Conservation (phyloP, 257 asterid genomes). For the Ehretia macrophylla region DNA sequence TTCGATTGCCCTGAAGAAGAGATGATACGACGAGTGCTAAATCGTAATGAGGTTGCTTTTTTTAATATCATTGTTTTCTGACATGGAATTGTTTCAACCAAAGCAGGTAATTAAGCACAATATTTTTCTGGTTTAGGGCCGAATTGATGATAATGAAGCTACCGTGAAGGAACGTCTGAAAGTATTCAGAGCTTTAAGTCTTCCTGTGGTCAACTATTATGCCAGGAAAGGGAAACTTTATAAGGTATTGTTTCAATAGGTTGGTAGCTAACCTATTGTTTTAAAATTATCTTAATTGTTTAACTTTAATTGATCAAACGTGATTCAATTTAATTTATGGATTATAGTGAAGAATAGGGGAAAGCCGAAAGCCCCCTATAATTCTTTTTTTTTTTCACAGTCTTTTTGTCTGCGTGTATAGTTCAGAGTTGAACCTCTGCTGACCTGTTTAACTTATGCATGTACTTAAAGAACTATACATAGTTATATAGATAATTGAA, state of each 20-base stretch:
- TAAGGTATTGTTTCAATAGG: constrained; percentile 53
- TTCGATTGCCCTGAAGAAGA: constrained; percentile 90
- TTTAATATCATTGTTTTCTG: background rate
- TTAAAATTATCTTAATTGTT: background rate
- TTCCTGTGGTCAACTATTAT: constrained; percentile 85
- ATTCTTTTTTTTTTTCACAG: background rate
- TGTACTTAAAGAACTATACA: background rate
- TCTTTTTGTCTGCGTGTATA: background rate
- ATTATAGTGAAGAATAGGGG: too few relatives aligned
- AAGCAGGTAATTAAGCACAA: constrained; percentile 7
- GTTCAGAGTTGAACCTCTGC: background rate
- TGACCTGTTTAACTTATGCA: too few relatives aligned
- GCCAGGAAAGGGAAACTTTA: constrained; percentile 70
- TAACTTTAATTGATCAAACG: too few relatives aligned
- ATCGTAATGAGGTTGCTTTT: constrained; percentile 71
- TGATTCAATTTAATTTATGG: too few relatives aligned
- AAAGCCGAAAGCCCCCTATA: too few relatives aligned
- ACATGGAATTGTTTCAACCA: constrained; percentile 12
- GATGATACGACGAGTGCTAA: constrained; percentile 86
- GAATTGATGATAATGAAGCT: constrained; percentile 86
- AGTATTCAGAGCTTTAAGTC: constrained; percentile 60
- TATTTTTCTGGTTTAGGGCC: constrained; percentile 53
- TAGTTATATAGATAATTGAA: background rate
- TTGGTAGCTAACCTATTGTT: background rate
- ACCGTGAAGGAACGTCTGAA: constrained; percentile 77